Evolutionary conservation across 345 rosid genomes (phyloP).

Genomic region (Salix viminalis): DNA sequence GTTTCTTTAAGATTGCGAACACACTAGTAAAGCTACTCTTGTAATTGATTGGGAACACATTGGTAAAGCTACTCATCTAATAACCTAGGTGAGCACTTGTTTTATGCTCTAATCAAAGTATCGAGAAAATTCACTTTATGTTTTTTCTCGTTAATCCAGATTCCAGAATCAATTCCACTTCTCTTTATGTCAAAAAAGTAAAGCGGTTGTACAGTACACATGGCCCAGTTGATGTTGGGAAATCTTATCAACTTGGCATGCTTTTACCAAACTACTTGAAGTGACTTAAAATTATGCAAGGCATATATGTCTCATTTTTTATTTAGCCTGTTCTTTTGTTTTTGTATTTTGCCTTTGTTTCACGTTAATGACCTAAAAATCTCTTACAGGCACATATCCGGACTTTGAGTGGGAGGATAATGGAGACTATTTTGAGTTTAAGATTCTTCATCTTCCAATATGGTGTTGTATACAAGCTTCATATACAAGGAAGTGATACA

Average conservation of each 20-base stretch:
- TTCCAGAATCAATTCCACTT: neutral
- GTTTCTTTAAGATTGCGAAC: too few relatives aligned
- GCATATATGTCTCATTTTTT: neutral
- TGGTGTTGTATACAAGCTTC: slow-evolving; percentile 85
- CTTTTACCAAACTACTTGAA: too few relatives aligned
- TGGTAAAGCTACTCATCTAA: too few relatives aligned
- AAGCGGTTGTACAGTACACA: neutral
- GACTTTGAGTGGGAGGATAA: slow-evolving; percentile 72
- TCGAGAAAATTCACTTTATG: neutral
- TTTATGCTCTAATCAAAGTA: too few relatives aligned
- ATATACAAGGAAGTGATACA: slow-evolving; percentile 49
- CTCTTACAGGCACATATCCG: slow-evolving; percentile 75
- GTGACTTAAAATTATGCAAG: neutral
- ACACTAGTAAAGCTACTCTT: too few relatives aligned
- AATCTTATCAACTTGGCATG: neutral
- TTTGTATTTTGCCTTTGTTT: neutral
- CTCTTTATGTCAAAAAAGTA: too few relatives aligned
- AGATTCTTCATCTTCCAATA: slow-evolving; percentile 90
- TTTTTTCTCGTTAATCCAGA: neutral
- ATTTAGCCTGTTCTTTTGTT: neutral
- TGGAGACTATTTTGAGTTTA: slow-evolving; percentile 78
- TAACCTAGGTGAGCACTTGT: too few relatives aligned
- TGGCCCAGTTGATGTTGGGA: neutral
- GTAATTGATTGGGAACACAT: too few relatives aligned
- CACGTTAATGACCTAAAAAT: neutral